A percentile compares a stretch with the other conserved stretches of the same genome.
phyloP scores from a whole-genome alignment of 257 asterid species.

The Handroanthus guayacan region DNA sequence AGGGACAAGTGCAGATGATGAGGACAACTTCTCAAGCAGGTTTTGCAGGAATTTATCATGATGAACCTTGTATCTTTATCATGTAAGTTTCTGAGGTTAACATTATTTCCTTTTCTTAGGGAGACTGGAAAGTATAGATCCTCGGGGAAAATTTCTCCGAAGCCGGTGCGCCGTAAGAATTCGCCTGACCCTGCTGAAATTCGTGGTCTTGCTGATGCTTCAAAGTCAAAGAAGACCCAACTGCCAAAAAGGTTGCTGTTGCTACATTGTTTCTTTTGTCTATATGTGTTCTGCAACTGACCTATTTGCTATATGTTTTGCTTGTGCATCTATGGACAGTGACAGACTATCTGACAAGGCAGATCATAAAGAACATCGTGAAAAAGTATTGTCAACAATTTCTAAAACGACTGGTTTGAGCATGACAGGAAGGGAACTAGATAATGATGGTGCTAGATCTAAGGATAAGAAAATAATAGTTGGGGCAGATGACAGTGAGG shows the following conservation, averaged over 20 bases:
- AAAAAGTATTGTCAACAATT: constrained; percentile 44
- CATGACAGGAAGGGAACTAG: constrained; percentile 50
- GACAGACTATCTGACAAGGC: constrained; percentile 47
- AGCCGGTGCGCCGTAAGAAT: constrained; percentile 44
- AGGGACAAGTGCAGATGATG: constrained; percentile 51
- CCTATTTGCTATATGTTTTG: constrained; percentile 28
- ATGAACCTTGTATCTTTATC: constrained; percentile 20
- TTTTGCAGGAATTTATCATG: constrained; percentile 31
- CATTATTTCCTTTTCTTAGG: constrained; percentile 46
- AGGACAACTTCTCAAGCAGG: constrained; percentile 50
- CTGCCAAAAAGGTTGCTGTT: constrained; percentile 54
- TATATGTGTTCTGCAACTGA: constrained; percentile 15
- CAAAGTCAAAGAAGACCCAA: constrained; percentile 50
- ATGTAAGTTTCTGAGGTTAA: constrained; percentile 29
- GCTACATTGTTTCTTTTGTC: constrained; percentile 24
- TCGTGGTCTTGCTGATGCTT: constrained; percentile 42
- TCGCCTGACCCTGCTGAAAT: constrained; percentile 41
- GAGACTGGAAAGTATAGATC: constrained; percentile 51
- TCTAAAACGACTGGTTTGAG: constrained; percentile 40
- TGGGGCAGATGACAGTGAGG: constrained; percentile 44
- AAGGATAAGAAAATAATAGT: constrained; percentile 46
- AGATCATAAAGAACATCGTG: constrained; percentile 49
- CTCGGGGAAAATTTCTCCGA: constrained; percentile 43
- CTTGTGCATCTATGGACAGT: constrained; percentile 45
- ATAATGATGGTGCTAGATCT: constrained; percentile 43